Evolutionary conservation across 495 filamentous ascomycete species (phyloP), one percentile per base, ranked within the genome.

Genomic region (Aspergillus leporis): DNA sequence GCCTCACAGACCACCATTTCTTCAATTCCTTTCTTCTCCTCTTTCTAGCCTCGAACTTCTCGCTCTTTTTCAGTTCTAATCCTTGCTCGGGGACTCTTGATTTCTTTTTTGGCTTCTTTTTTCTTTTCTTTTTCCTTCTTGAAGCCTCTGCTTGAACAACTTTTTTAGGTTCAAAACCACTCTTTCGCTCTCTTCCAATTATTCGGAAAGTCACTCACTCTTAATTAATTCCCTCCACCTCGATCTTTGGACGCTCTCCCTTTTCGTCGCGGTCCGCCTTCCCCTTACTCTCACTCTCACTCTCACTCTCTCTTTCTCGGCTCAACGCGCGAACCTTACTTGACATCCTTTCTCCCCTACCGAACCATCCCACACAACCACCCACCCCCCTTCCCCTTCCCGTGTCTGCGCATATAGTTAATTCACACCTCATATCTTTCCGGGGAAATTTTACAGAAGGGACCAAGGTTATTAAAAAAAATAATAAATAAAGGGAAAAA

Each of bases 61-160:
- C 67, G 63, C 62, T 61, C 65, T 68, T 60, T 66, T 55, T 56
- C 53, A 55, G 47, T 57, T 53, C 49, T 59, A 51, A 56, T 52
- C 30, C 58, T 64, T 61, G 63, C 52, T 30, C 53, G 40, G n/a
- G 40, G 52, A 59, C 57, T 61, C 60, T 53, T 56, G 36, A 31
- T 43, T 45, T 52, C 52, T 58, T 53, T 32, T 45, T 41, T 51
- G 34, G 32, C 50, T 51, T 56, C 60, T 51, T 46, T 40, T 19
- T 62, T 25, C 52, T 58, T 25, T 54, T 51, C 36, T 58, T 58
- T 41, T 36, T 59, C 38, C 36, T 57, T 59, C 48, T 36, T 13
- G 50, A 22, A 56, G 25, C 6, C 6, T 28, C 6, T 28, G 25
- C 25, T 28, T 28, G 25, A n/a, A 28, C 25, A 28, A 28, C 25